phyloP scores from a whole-genome alignment of 2,329 filamentous ascomycete species.

The Ambrosiella xylebori region DNA sequence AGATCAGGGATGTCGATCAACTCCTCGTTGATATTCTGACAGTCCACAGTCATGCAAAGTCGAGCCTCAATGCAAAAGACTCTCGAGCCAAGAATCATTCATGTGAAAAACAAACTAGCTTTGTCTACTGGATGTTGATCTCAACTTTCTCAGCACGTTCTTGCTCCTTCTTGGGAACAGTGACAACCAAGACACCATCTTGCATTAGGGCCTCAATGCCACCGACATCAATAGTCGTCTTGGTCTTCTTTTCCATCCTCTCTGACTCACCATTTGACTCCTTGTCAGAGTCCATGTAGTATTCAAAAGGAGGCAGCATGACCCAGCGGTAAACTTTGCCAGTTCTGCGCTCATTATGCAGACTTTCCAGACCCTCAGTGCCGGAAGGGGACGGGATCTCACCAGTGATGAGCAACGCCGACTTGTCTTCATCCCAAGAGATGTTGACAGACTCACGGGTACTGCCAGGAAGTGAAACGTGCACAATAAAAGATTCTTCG shows the following conservation, averaged over 20 bases:
- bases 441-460: slow-evolving; percentile 57
- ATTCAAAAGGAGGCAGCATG: slow-evolving; percentile 31
- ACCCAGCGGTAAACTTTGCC: slow-evolving; percentile 60
- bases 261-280: slow-evolving; percentile 14
- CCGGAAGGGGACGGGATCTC: slow-evolving; percentile 57
- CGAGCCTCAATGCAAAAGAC: too few species aligned
- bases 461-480: slow-evolving; percentile 61
- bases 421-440: slow-evolving; percentile 38
- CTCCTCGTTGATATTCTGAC: too few species aligned
- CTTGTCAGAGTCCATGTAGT: background rate
- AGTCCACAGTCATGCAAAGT: too few species aligned
- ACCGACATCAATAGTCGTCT: slow-evolving; percentile 37
- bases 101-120: background rate
- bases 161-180: slow-evolving; percentile 55
- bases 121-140: slow-evolving; percentile 35
- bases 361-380: slow-evolving; percentile 47
- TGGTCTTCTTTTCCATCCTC: slow-evolving; percentile 27
- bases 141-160: slow-evolving; percentile 47
- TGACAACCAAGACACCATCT: slow-evolving; percentile 62
- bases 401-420: slow-evolving; percentile 48
- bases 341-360: slow-evolving; percentile 52
- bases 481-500: slow-evolving; percentile 45
- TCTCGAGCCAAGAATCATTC: too few species aligned
- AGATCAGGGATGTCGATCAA: too few species aligned
- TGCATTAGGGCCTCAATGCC: slow-evolving; percentile 59